Percentiles rank a stretch among this genome's conserved stretches.
phyloP scores from a whole-genome alignment of 1,284 basidiomycete species.

The Cryptococcus floricola region DNA sequence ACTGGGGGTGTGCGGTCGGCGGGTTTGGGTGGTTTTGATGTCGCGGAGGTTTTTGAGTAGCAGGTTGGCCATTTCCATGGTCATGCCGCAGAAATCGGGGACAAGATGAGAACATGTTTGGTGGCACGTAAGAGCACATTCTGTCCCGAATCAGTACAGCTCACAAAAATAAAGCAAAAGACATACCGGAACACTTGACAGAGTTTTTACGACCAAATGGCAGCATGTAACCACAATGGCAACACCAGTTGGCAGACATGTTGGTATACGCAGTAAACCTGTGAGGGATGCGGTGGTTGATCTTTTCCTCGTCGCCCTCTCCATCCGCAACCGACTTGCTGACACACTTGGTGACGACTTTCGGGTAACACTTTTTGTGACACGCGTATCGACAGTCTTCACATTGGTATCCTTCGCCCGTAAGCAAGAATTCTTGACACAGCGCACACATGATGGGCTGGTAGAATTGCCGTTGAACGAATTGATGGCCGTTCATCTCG shows the following conservation, averaged over 20 bases:
- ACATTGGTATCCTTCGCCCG: conserved; percentile 96
- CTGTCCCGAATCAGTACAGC: conserved; percentile 44
- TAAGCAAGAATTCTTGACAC: conserved; percentile 95
- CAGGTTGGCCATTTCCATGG: conserved; percentile 97
- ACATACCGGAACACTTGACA: conserved; percentile 70
- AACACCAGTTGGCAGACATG: conserved; percentile 98
- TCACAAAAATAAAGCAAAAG: neutral
- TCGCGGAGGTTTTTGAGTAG: conserved; percentile 80
- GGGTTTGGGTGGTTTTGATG: conserved; percentile 58
- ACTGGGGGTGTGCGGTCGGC: conserved; percentile 28
- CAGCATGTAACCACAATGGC: conserved; percentile 98
- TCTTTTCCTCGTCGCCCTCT: conserved; percentile 95
- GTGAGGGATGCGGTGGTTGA: conserved; percentile 98
- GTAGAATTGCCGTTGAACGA: conserved; percentile 96
- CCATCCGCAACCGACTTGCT: conserved; percentile 89
- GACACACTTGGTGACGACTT: conserved; percentile 99
- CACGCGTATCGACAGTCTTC: conserved; percentile 99
- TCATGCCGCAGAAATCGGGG: conserved; percentile 99
- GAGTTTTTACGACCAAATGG: conserved; percentile 96
- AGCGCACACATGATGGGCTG: conserved; percentile 98
- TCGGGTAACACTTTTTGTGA: conserved; percentile 98
- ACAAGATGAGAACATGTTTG: conserved; percentile 97
- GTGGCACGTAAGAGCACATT: conserved; percentile 95
- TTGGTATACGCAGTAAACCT: conserved; percentile 97
- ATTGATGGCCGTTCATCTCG: conserved; percentile 99